Conservation (phyloP, 2,329 filamentous ascomycete species). For the Aspergillus uvarum region DNA sequence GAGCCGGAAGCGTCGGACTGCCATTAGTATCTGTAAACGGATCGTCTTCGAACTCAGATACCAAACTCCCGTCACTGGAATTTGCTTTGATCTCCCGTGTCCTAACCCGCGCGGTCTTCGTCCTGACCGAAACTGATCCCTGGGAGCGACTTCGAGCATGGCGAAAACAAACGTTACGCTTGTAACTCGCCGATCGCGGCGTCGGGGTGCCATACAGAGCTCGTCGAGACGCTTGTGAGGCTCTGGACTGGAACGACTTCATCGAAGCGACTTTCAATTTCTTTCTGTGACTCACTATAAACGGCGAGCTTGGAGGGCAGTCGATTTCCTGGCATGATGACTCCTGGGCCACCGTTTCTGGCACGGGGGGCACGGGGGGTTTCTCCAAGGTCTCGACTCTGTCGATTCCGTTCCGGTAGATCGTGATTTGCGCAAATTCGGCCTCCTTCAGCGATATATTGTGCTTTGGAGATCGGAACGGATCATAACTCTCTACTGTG, state of each 20-base stretch:
- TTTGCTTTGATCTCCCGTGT: conserved; percentile 26
- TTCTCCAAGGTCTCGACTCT: conserved; percentile 4
- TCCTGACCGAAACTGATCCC: conserved; percentile 27
- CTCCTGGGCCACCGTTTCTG: conserved; percentile 24
- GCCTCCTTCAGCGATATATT: conserved; percentile 48
- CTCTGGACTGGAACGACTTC: conserved; percentile 45
- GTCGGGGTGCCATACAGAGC: conserved; percentile 34
- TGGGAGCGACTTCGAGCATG: conserved; percentile 50
- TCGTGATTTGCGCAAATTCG: conserved; percentile 65
- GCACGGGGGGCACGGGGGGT: conserved; percentile 13
- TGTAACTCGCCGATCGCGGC: conserved; percentile 53
- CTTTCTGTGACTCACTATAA: conserved; percentile 33
- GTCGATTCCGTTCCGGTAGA: conserved; percentile 55
- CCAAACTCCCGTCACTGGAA: conserved; percentile 27
- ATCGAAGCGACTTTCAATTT: conserved; percentile 35
- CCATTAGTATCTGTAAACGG: conserved; percentile 29
- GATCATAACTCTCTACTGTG: conserved; percentile 72
- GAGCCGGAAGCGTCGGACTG: conserved; percentile 43
- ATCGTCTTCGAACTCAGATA: conserved; percentile 17
- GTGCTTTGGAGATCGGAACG: conserved; percentile 69
- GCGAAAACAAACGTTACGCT: conserved; percentile 63
- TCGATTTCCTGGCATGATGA: conserved; percentile 10
- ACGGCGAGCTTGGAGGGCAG: conserved; percentile 27
- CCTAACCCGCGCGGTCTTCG: conserved; percentile 17
- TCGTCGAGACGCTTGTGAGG: conserved; percentile 50